Evolutionary conservation across 345 rosid species (phyloP).

Genomic region (Murraya paniculata): DNA sequence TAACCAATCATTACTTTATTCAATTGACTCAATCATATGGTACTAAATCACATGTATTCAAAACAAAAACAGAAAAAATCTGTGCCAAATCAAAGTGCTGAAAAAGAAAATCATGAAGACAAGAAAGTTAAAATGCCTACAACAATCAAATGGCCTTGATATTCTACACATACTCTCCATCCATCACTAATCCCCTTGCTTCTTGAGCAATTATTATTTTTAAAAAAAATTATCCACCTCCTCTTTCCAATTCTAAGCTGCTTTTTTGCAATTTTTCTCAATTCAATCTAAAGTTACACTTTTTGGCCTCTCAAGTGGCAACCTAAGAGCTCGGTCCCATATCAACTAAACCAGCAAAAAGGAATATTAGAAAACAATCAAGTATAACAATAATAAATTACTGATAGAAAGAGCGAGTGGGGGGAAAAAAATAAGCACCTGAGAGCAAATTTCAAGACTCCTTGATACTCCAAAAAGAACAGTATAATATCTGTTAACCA

Average conservation of each 20-base stretch:
- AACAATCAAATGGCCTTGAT: background rate
- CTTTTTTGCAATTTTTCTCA: slow-evolving; percentile 69
- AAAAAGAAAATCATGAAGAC: background rate
- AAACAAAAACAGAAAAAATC: background rate
- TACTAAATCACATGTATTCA: background rate
- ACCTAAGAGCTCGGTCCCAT: slow-evolving; percentile 95
- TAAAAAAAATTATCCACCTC: background rate
- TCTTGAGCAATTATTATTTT: slow-evolving; percentile 1
- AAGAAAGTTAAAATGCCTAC: background rate
- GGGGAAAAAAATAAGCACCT: slow-evolving; percentile 43
- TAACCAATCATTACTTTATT: slow-evolving; percentile 2
- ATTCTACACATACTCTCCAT: slow-evolving; percentile 2
- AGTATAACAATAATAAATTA: background rate
- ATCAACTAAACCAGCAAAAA: slow-evolving; percentile 52
- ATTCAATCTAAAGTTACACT: slow-evolving; percentile 97
- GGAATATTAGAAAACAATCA: slow-evolving; percentile 25
- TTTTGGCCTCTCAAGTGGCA: slow-evolving; percentile 95
- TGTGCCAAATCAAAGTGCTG: background rate
- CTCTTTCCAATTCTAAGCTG: slow-evolving; percentile 17
- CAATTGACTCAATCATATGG: background rate
- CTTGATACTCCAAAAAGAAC: slow-evolving; percentile 98
- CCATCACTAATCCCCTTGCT: background rate
- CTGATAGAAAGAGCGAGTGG: background rate
- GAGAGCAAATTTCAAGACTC: slow-evolving; percentile 93
- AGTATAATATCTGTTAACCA: slow-evolving; percentile 60